A percentile compares a stretch with the other conserved stretches of the same genome.
These are phyloP conservation scores for Penicillium chermesinum DNA, from an alignment of 495 filamentous ascomycete species.

Conservation along the genomic window DNA sequence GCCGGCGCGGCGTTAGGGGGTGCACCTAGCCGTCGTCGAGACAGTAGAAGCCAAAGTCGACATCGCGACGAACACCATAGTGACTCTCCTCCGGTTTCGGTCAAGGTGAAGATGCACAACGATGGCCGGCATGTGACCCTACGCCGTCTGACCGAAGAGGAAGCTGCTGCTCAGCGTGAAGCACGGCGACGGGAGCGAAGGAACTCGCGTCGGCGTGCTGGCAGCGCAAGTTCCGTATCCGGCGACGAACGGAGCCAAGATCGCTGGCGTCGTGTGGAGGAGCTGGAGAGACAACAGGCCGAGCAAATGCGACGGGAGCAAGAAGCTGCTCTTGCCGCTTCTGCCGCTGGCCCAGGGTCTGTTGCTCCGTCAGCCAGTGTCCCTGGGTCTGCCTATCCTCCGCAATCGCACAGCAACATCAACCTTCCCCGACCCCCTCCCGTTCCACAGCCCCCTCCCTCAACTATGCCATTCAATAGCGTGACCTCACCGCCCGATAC, in stretches of 20 bases:
- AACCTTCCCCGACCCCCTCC: conserved; percentile 34
- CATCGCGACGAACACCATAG: conserved; percentile 40
- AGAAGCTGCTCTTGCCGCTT: conserved; percentile 25
- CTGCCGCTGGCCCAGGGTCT: conserved; percentile 3
- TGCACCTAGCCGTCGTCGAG: conserved; percentile 34
- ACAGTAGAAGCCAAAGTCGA: conserved; percentile 27
- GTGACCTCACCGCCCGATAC: conserved; percentile 41
- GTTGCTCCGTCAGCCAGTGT: conserved; percentile 26
- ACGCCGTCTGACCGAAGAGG: conserved; percentile 72
- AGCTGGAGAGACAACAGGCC: conserved; percentile 45
- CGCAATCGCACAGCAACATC: conserved; percentile 29
- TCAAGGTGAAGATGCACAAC: conserved; percentile 76
- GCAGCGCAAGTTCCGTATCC: conserved; percentile 43
- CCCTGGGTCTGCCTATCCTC: conserved; percentile 26
- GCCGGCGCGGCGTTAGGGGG: conserved; percentile 15
- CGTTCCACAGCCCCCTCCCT: conserved; percentile 31
- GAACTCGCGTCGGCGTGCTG: conserved; percentile 37
- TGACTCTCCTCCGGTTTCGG: conserved; percentile 61
- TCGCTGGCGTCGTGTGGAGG: conserved; percentile 50
- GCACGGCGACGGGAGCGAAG: conserved; percentile 44
- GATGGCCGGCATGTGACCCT: conserved; percentile 80
- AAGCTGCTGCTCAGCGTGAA: conserved; percentile 61
- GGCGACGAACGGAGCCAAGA: conserved; percentile 41
- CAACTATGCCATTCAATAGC: conserved; percentile 40
- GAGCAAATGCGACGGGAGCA: conserved; percentile 46